Percentiles rank a stretch among this genome's conserved stretches.
Evolutionary conservation across 140 eudicot species (phyloP).

Genomic region (Ambrosia hybrid): DNA sequence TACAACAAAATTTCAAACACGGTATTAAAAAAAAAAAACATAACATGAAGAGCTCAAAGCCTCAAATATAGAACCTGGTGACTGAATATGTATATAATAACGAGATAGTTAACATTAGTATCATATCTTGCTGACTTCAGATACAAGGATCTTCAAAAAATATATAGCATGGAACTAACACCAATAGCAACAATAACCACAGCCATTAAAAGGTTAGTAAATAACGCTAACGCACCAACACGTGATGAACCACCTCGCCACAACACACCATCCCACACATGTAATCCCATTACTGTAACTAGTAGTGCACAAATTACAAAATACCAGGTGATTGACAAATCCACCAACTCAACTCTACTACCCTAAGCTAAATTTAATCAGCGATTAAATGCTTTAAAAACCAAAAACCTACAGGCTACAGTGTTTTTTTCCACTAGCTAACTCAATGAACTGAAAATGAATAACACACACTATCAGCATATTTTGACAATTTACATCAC

Average conservation of each 20-base stretch:
- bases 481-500: not conserved
- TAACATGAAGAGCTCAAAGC: slow-evolving; percentile 1
- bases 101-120: slow-evolving; percentile 7
- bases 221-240: slow-evolving; percentile 14
- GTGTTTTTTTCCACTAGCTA: slow-evolving; percentile 1
- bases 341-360: slow-evolving; percentile 14
- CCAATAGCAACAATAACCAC: not conserved
- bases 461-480: slow-evolving; percentile 13
- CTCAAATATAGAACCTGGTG: slow-evolving; percentile 3
- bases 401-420: not conserved
- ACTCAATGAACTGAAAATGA: not conserved
- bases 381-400: slow-evolving; percentile 6
- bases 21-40: not conserved
- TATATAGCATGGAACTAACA: slow-evolving; percentile 4
- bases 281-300: not conserved
- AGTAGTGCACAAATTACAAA: slow-evolving; percentile 5
- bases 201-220: not conserved
- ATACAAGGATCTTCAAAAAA: slow-evolving; percentile 6
- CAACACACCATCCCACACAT: not conserved
- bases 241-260: slow-evolving; percentile 2
- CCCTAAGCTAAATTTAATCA: slow-evolving; percentile 14
- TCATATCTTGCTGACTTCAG: slow-evolving; percentile 15
- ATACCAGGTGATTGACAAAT: slow-evolving; percentile 12
- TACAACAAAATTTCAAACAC: slow-evolving; percentile 15
- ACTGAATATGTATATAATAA: slow-evolving; percentile 16